Evolutionary conservation across 2,329 filamentous ascomycete genomes (phyloP), one percentile per base, ranked within the genome.

Genomic region (Penicillium sp.): DNA sequence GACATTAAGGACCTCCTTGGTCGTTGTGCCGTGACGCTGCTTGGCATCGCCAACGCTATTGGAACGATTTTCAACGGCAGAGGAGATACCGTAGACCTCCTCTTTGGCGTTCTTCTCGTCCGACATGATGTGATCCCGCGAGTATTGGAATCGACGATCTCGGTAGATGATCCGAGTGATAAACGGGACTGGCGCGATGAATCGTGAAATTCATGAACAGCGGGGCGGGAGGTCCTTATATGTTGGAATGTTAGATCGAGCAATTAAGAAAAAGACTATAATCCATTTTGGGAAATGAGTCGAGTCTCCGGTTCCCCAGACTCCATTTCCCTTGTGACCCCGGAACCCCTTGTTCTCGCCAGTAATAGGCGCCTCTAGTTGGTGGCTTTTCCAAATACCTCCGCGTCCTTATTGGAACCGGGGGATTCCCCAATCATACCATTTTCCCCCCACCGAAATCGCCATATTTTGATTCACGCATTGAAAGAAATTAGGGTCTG

Each of bases 1-100:
- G 53, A 78, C 75, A 63, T 78, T 78, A 61, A 70, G 70, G 35
- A 78, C 76, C 38, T 64, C 63, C 65, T 77, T 80, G 17, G 73
- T 72, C 57, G 75, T 72, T 22, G 72, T 73, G 30, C 72, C 73
- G 5, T 66, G 64, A 9, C 51, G 55, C 42, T 58, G 30, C 30
- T 30, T 61, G 42, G 66, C 66, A 43, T 61, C 58, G 5, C 62
- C 62, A 19, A 53, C 42, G 45, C 55, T 41, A 22, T 56, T 57
- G 28, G 61, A 28, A 30, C 45, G 52, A n/a, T 64, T 45, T 17
- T 62, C 61, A 22, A 56, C 12, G n/a, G 50, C 46, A 22, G 48
- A 52, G 17, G 62, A 63, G 50, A 64, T 61, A 38, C 62, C 62
- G 44, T 65, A 60, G 31, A 58, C 49, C 57, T 61, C 61, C 42